Conservation (phyloP, 352 stramenopile species). For the Globisporangium iwayamae region DNA sequence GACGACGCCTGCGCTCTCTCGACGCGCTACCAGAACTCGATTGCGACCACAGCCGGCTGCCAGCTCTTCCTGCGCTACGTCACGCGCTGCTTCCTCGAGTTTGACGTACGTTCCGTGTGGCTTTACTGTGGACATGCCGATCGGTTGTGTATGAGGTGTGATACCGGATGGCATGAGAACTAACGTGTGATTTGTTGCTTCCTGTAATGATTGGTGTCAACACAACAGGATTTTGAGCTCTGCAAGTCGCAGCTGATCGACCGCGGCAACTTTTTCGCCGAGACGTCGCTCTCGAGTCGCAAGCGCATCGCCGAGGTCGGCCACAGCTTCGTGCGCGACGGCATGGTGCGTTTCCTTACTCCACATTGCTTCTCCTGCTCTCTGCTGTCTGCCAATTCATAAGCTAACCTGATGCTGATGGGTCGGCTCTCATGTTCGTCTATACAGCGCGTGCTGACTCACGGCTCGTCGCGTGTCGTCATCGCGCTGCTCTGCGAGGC, state of each 20-base stretch:
- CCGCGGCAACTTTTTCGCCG: slow-evolving; percentile 90
- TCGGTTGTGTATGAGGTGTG: slow-evolving; percentile 2
- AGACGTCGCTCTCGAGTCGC: slow-evolving; percentile 89
- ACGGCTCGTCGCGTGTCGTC: slow-evolving; percentile 92
- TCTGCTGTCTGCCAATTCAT: background rate
- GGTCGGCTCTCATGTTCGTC: background rate
- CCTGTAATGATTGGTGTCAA: background rate
- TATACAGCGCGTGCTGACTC: slow-evolving; percentile 87
- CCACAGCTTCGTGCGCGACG: slow-evolving; percentile 94
- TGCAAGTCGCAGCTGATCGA: slow-evolving; percentile 91
- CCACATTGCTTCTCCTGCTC: background rate
- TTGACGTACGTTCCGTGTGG: slow-evolving; percentile 51
- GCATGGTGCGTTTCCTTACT: slow-evolving; percentile 50
- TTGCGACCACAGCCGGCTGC: slow-evolving; percentile 88
- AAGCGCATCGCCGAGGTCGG: slow-evolving; percentile 92
- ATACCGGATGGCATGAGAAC: background rate
- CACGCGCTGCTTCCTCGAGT: slow-evolving; percentile 88
- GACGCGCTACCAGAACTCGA: slow-evolving; percentile 76
- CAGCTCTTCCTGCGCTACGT: slow-evolving; percentile 94
- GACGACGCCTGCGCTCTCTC: slow-evolving; percentile 29
- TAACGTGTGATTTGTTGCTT: background rate
- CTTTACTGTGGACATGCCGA: background rate
- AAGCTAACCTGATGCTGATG: background rate
- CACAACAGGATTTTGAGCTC: slow-evolving; percentile 81
- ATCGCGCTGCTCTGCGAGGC: slow-evolving; percentile 89